Conservation (phyloP, 1,284 basidiomycete genomes). For the Heterobasidion parviporum region DNA sequence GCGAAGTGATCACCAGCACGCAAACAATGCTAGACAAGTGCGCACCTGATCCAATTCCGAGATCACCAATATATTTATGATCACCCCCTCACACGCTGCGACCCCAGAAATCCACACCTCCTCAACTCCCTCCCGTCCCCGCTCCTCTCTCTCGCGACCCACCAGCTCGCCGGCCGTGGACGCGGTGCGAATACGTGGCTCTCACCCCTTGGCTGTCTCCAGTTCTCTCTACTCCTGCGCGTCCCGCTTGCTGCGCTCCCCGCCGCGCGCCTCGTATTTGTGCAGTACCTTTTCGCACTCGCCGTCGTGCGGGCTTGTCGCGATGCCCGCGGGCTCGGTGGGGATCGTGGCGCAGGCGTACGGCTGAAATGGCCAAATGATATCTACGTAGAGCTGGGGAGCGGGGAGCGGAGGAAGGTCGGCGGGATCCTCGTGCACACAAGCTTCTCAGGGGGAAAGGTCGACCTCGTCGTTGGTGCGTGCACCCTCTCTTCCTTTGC, state of each 20-base stretch:
- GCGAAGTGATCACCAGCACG: slow-evolving; percentile 88
- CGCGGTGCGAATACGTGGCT: slow-evolving; percentile 91
- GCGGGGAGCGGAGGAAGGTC: slow-evolving; percentile 57
- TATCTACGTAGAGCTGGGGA: slow-evolving; percentile 66
- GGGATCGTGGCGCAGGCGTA: slow-evolving; percentile 47
- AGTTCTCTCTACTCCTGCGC: slow-evolving; percentile 77
- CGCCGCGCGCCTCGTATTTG: slow-evolving; percentile 74
- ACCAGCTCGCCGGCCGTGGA: slow-evolving; percentile 85
- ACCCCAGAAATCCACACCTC: slow-evolving; percentile 69
- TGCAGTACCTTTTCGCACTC: slow-evolving; percentile 92
- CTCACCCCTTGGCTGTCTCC: slow-evolving; percentile 84
- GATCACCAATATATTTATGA: not conserved
- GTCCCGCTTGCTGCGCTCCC: slow-evolving; percentile 47
- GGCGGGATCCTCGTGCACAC: slow-evolving; percentile 92
- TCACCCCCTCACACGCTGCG: not conserved
- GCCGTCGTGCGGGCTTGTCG: slow-evolving; percentile 85
- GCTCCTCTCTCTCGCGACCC: slow-evolving; percentile 75
- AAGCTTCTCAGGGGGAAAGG: slow-evolving; percentile 65
- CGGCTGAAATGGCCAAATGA: slow-evolving; percentile 98
- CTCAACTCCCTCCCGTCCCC: slow-evolving; percentile 69
- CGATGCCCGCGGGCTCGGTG: slow-evolving; percentile 40
- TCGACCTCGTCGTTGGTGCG: slow-evolving; percentile 77
- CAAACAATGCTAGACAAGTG: slow-evolving; percentile 93
- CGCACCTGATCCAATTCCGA: slow-evolving; percentile 19
- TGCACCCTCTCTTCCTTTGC: not conserved